Percentiles rank a stretch among this genome's conserved stretches.
Conservation (phyloP, 2,329 filamentous ascomycete genomes). For the Ilyonectria sp. region DNA sequence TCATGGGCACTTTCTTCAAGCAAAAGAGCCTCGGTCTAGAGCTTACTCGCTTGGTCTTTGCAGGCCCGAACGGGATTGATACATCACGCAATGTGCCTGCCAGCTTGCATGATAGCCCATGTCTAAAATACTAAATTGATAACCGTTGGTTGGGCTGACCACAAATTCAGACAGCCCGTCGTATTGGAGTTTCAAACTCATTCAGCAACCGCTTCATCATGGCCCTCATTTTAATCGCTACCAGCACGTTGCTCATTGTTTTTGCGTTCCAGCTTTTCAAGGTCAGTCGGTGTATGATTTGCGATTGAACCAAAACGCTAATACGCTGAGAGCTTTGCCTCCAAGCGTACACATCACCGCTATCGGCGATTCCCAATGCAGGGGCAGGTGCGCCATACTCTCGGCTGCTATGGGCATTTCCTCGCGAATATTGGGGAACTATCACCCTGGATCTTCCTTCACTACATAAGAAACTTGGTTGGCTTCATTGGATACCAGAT, state of each 20-base stretch:
- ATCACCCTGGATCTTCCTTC: conserved; percentile 41
- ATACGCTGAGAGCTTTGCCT: conserved; percentile 6
- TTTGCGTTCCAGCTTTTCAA: background rate
- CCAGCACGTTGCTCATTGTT: background rate
- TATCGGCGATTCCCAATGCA: conserved; percentile 41
- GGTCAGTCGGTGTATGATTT: background rate
- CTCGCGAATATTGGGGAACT: conserved; percentile 39
- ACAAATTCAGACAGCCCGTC: background rate
- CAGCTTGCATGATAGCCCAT: background rate
- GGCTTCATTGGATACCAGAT: background rate
- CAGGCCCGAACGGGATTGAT: background rate
- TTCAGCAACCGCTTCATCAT: background rate
- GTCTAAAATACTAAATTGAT: background rate
- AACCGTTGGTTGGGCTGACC: background rate
- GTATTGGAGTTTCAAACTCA: background rate
- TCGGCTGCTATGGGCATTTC: conserved; percentile 43
- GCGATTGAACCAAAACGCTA: background rate
- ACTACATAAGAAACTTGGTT: conserved; percentile 43
- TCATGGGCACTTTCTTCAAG: background rate
- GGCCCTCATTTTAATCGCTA: background rate
- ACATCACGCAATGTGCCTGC: background rate
- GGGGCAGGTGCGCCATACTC: conserved; percentile 40
- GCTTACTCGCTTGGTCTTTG: background rate
- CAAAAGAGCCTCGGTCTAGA: background rate
- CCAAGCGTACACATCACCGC: conserved; percentile 21